These are phyloP conservation scores for Fusarium mundagurra DNA, from an alignment of 2,329 filamentous ascomycete genomes.

Conservation along the genomic window DNA sequence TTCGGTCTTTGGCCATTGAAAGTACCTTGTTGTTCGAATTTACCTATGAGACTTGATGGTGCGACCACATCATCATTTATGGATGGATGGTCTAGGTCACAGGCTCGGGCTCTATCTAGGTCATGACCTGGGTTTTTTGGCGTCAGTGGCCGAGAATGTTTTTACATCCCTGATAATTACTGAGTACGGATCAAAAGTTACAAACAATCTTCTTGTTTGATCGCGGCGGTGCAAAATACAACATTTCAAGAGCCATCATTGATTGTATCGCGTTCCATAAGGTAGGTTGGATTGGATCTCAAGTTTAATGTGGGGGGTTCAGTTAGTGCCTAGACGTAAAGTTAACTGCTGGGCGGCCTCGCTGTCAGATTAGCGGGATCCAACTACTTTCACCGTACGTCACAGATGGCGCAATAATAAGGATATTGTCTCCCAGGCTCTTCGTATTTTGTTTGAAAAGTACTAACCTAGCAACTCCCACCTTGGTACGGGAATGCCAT, in stretches of 20 bases:
- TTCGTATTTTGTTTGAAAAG: conserved; percentile 3
- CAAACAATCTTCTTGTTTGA: not conserved
- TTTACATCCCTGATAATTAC: not conserved
- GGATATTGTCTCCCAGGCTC: not conserved
- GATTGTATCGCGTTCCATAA: not conserved
- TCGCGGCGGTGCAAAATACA: conserved; percentile 21
- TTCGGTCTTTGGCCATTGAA: not conserved
- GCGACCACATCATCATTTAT: conserved; percentile 7
- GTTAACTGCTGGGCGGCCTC: conserved; percentile 33
- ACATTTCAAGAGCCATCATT: not conserved
- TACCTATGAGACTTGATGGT: conserved; percentile 1
- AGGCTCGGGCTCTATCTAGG: conserved; percentile 2
- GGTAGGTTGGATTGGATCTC: not conserved
- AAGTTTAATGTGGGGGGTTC: not conserved
- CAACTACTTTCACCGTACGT: not conserved
- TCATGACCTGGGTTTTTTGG: conserved; percentile 2
- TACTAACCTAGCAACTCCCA: not conserved
- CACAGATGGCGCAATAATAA: conserved; percentile 16
- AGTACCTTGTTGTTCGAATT: not conserved
- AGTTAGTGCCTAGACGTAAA: not conserved
- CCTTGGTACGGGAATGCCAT: not conserved
- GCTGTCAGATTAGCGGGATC: conserved; percentile 28
- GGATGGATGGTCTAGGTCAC: not conserved
- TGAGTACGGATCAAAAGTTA: not conserved
- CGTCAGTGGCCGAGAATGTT: not conserved